Percentiles rank a stretch among this genome's conserved stretches.
Evolutionary conservation across 192 early-diverging fungal genomes (phyloP).

Genomic region (Kappamyces sp.): DNA sequence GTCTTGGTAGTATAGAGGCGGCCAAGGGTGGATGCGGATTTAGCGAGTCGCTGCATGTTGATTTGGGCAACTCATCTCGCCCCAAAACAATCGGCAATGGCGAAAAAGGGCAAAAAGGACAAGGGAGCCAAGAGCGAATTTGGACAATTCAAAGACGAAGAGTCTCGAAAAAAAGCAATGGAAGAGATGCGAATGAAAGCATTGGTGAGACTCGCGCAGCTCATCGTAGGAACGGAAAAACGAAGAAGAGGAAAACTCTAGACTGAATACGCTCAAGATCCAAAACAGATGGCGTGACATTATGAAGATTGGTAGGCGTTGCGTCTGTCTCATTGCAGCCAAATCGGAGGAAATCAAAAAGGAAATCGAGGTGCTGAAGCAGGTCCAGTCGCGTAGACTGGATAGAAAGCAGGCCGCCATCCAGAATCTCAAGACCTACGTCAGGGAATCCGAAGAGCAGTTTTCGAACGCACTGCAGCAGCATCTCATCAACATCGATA

Average conservation of each 20-base stretch:
- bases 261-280: constrained; percentile 52
- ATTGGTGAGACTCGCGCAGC: constrained; percentile 23
- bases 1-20: neutral
- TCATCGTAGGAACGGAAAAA: constrained; percentile 36
- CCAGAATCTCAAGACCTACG: constrained; percentile 29
- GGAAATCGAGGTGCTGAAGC: constrained; percentile 38
- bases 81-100: constrained; percentile 12
- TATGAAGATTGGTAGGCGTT: constrained; percentile 47
- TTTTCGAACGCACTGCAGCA: constrained; percentile 43
- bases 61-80: constrained; percentile 1
- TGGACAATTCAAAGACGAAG: constrained; percentile 47
- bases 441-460: constrained; percentile 52
- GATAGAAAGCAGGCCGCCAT: constrained; percentile 42
- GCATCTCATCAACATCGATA: constrained; percentile 55
- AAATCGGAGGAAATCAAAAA: constrained; percentile 37
- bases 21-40: neutral
- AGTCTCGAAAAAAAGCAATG: constrained; percentile 35
- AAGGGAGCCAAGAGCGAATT: constrained; percentile 43
- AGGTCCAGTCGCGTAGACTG: constrained; percentile 47
- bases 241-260: constrained; percentile 47
- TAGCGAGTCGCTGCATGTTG: neutral
- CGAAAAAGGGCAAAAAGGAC: constrained; percentile 41
- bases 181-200: constrained; percentile 47
- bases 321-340: constrained; percentile 21
- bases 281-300: constrained; percentile 55